Percentiles rank a stretch among this genome's conserved stretches.
phyloP scores from a whole-genome alignment of 495 filamentous ascomycete genomes.

The Platismatia glauca region DNA sequence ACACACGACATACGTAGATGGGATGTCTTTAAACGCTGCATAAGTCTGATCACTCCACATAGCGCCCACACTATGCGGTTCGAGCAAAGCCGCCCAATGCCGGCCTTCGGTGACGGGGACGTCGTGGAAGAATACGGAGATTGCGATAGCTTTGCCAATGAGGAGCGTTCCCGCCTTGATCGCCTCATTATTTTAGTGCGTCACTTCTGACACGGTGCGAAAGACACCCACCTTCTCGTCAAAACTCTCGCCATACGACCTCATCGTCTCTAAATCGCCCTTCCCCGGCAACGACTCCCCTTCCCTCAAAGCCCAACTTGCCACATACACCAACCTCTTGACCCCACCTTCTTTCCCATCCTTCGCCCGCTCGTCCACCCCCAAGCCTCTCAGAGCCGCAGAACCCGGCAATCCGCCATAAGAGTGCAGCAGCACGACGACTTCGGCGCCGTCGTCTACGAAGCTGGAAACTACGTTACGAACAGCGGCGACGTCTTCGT shows the following conservation, averaged over 20 bases:
- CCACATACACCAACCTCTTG: not conserved
- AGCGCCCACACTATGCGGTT: slow-evolving; percentile 5
- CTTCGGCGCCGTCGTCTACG: not conserved
- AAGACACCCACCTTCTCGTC: not conserved
- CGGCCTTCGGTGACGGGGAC: not conserved
- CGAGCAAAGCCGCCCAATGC: not conserved
- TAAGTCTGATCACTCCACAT: slow-evolving; percentile 5
- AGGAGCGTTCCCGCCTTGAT: not conserved
- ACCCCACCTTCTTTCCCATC: not conserved
- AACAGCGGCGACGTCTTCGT: not conserved
- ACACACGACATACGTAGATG: not conserved
- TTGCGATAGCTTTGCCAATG: not conserved
- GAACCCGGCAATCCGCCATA: not conserved
- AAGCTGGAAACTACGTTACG: not conserved
- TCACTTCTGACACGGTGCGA: not conserved
- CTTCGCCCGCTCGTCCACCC: not conserved
- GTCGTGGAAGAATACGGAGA: not conserved
- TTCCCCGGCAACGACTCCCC: not conserved
- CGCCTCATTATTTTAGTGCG: not conserved
- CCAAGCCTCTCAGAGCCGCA: not conserved
- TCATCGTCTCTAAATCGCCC: not conserved
- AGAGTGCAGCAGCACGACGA: slow-evolving; percentile 2
- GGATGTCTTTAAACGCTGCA: not conserved
- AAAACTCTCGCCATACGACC: not conserved
- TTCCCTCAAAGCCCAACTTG: not conserved